Base-by-base conservation (phyloP, 305 asterid species). In the Fraxinus velutina region DNA sequence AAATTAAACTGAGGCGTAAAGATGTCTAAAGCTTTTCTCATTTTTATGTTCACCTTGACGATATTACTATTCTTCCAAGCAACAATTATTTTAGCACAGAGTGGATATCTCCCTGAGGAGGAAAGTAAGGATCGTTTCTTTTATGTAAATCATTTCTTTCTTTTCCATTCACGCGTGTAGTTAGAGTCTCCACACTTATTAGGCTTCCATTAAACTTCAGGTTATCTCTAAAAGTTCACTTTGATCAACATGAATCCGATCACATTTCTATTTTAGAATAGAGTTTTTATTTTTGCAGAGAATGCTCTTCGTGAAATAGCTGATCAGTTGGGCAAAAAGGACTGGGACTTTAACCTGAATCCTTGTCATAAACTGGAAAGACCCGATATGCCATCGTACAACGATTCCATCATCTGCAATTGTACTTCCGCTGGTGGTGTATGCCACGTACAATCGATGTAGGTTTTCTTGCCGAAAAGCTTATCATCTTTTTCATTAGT, bases 251-350 rank as follows among this genome's bases (percentile, higher is more conserved):
- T 34, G 39, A 33, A 33, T 33, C 37, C 37, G 6, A 33, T 33
- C 37, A 34, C 60, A 47, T 47, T 13, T 47, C 5, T 10, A 2
- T 13, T 77, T 66, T 33, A 55, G 55, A 72, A 72, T 15, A 2
- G 9, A 47, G 33, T 47, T 3, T 15, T 71, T 76, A 9, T 81
- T 74, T 47, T 80, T 79, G 82, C 85, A 91, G 92, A 76, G 75
- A 77, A 77, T 57, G 91, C 86, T 76, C 95, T 90, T 83, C 22
- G 2, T 44, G 89, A 89, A 79, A 88, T 91, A 71, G 95, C 90
- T 37, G 27, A 9, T 32, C 83, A 91, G 76, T 55, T 90, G 85
- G 87, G 90, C 24, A 22, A 22, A 22, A 22, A 22, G 24, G 24
- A 22, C 24, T 22, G 24, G 24, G 24, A 22, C 24, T 22, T 22